Evolutionary conservation across 2,329 filamentous ascomycete genomes (phyloP).

Genomic region (Alternaria triticimaculans): DNA sequence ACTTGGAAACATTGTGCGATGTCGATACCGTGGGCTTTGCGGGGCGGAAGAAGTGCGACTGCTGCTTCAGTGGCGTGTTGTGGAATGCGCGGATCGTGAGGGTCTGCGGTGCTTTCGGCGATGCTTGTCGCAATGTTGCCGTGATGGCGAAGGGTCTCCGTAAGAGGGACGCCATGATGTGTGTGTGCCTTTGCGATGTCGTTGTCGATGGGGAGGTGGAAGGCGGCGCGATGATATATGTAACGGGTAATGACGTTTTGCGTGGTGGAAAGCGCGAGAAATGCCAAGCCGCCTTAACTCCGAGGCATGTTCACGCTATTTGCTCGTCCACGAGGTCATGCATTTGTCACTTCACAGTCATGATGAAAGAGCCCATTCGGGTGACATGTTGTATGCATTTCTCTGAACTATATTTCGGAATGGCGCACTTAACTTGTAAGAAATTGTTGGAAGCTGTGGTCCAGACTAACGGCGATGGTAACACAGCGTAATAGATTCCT

Average conservation of each 20-base stretch:
- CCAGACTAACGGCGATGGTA: neutral
- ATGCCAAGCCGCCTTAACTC: constrained; percentile 22
- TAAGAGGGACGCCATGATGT: constrained; percentile 68
- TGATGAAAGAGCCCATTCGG: neutral
- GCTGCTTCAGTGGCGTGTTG: constrained; percentile 60
- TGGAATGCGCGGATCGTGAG: constrained; percentile 67
- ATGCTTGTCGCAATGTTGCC: constrained; percentile 63
- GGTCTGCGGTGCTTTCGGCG: constrained; percentile 54
- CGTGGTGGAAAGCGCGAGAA: constrained; percentile 30
- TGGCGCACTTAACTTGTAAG: neutral
- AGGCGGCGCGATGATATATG: constrained; percentile 11
- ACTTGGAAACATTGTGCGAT: constrained; percentile 64
- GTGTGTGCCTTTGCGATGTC: constrained; percentile 8
- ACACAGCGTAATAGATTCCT: neutral
- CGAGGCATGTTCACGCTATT: neutral
- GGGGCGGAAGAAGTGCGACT: constrained; percentile 55
- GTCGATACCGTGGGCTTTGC: constrained; percentile 56
- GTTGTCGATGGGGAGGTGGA: constrained; percentile 1
- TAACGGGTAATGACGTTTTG: constrained; percentile 20
- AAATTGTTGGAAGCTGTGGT: neutral
- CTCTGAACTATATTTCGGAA: neutral
- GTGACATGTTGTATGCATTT: neutral
- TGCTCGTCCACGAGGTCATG: neutral
- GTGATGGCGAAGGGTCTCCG: constrained; percentile 70
- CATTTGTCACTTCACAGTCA: neutral